phyloP scores from a whole-genome alignment of 306 rosid genomes.

The Arachis stenosperma region DNA sequence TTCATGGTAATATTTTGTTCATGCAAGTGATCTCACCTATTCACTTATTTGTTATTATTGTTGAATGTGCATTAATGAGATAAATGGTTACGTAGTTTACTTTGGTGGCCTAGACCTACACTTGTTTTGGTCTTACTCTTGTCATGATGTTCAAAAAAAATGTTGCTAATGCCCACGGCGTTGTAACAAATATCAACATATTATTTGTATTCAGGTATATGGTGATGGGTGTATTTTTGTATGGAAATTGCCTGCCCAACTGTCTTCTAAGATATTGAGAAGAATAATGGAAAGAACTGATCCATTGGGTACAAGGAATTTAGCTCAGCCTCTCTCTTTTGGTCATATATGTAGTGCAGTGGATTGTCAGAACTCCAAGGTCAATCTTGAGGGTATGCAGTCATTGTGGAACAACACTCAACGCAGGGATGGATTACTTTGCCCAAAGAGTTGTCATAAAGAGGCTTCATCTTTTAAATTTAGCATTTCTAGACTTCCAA shows the following conservation, averaged over 20 bases:
- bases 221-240: slow-evolving; percentile 77
- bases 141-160: slow-evolving; percentile 17
- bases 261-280: slow-evolving; percentile 65
- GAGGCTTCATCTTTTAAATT: slow-evolving; percentile 62
- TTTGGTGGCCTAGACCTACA: not conserved
- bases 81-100: not conserved
- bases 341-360: slow-evolving; percentile 42
- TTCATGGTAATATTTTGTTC: too few relatives aligned
- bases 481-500: slow-evolving; percentile 78
- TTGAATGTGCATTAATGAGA: not conserved
- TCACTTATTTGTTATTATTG: not conserved
- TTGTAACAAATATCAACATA: slow-evolving; percentile 25
- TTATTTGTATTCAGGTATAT: slow-evolving; percentile 60
- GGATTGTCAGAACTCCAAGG: slow-evolving; percentile 42
- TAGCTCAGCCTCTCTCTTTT: slow-evolving; percentile 41
- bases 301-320: slow-evolving; percentile 54
- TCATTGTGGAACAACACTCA: slow-evolving; percentile 39
- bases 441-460: slow-evolving; percentile 40
- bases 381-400: slow-evolving; percentile 33
- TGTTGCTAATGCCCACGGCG: slow-evolving; percentile 18
- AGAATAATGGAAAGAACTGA: slow-evolving; percentile 49
- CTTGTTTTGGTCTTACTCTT: slow-evolving; percentile 18
- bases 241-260: slow-evolving; percentile 68
- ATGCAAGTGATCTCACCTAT: too few relatives aligned
- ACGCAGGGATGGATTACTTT: slow-evolving; percentile 31